Percentiles rank a stretch among this genome's conserved stretches.
Evolutionary conservation across 768 basidiomycete genomes (phyloP).

Genomic region (Suillus subalutaceus): DNA sequence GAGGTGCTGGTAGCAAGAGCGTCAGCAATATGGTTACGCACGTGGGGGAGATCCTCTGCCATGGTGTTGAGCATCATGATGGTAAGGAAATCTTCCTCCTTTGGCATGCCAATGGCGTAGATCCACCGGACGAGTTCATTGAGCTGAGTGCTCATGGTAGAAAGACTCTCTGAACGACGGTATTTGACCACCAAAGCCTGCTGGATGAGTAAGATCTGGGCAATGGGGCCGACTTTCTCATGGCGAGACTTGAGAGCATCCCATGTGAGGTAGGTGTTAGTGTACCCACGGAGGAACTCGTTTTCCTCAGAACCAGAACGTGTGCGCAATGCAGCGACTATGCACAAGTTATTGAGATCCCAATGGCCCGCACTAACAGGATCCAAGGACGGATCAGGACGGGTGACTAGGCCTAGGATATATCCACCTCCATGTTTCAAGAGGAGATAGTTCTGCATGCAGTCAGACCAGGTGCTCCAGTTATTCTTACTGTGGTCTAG

Average conservation of each 20-base stretch:
- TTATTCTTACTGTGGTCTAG: neutral
- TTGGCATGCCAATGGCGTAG: neutral
- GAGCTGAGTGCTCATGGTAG: neutral
- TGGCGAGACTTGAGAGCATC: neutral
- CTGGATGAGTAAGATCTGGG: neutral
- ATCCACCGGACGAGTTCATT: neutral
- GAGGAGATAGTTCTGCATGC: neutral
- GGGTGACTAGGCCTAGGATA: neutral
- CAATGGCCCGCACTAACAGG: neutral
- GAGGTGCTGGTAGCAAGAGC: neutral
- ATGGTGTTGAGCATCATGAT: neutral
- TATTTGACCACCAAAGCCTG: neutral
- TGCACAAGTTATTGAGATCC: neutral
- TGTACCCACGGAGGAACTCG: neutral
- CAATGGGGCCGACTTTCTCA: neutral
- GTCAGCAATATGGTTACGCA: neutral
- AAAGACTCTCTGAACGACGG: rapidly evolving
- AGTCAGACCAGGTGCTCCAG: neutral
- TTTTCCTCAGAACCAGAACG: neutral
- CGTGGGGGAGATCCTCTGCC: neutral
- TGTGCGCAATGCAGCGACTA: neutral
- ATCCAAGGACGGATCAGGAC: neutral
- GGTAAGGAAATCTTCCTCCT: neutral
- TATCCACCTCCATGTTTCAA: neutral
- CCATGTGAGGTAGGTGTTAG: neutral